Base-by-base conservation (phyloP, 768 basidiomycete species). In the Tylopilus sp. region DNA sequence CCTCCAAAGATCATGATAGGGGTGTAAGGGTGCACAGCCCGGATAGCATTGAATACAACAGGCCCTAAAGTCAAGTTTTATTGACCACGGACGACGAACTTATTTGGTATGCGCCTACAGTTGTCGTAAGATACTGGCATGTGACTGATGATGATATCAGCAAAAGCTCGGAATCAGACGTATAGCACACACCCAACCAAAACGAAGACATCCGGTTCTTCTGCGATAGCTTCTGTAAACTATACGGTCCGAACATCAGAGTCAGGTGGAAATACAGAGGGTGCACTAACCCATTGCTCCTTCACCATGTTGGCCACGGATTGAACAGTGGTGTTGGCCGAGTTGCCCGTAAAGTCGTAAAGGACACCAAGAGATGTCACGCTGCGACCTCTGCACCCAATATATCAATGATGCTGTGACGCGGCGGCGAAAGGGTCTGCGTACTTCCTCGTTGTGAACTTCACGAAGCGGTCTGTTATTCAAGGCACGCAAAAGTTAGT, bases 1-100 rank as follows among this genome's bases (percentile, higher is more conserved):
- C 85, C 86, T 53, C 93, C 93, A 40, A 95, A 83, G 58, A 94
- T 86, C 48, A 91, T 60, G 50, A 95, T 88, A n/a, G n/a, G n/a
- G n/a, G n/a, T n/a, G n/a, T n/a, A n/a, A n/a, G n/a, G n/a, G n/a
- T n/a, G n/a, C n/a, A n/a, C n/a, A n/a, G n/a, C n/a, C n/a, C n/a
- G n/a, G n/a, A n/a, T n/a, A n/a, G n/a, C n/a, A n/a, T n/a, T n/a
- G n/a, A n/a, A n/a, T n/a, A n/a, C n/a, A n/a, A n/a, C n/a, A n/a
- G n/a, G n/a, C n/a, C n/a, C n/a, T 85, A 55, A 22, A 40, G 28
- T 48, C 18, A 2, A 42, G 25, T 42, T 3, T 50, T 11, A 30
- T 40, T n/a, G 21, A n/a, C 5, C 23, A 23, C 18, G 8, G n/a
- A 23, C 13, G 12, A 17, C 36, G 42, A 22, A 42, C 2, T 13